Conservation (phyloP, 805 yeast species). For the Ogataea pilisensis region DNA sequence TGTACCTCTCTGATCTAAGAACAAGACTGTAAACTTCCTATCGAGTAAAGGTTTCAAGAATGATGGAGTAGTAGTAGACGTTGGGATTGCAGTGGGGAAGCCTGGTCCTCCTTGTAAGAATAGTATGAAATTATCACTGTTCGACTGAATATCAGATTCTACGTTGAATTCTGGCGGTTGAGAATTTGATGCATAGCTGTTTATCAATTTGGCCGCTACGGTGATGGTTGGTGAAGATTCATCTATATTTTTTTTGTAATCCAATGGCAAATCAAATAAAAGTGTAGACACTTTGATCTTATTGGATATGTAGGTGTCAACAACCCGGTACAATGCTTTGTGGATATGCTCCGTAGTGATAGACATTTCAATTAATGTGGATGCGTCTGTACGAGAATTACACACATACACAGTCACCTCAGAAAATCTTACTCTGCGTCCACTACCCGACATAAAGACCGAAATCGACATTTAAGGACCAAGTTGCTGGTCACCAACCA, state of each 20-base stretch:
- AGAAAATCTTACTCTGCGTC: too few species aligned
- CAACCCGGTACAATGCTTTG: background rate
- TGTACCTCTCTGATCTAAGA: conserved; percentile 60
- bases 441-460: too few species aligned
- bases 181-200: conserved; percentile 12
- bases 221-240: conserved; percentile 8
- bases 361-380: too few species aligned
- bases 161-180: too few species aligned
- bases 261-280: conserved; percentile 26
- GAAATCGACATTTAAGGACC: too few species aligned
- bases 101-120: conserved; percentile 58
- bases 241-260: conserved; percentile 10
- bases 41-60: conserved; percentile 17
- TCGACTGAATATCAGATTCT: conserved; percentile 17
- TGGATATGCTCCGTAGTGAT: background rate
- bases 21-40: conserved; percentile 27
- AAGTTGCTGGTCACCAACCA: conserved; percentile 1
- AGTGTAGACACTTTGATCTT: conserved; percentile 19
- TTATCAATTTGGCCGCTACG: conserved; percentile 18
- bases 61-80: conserved; percentile 10
- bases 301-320: conserved; percentile 17
- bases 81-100: conserved; percentile 34
- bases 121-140: conserved; percentile 24
- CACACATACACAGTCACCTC: too few species aligned
- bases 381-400: too few species aligned